These are phyloP conservation scores for Mucor saturninus DNA, from an alignment of 371 early-diverging fungal genomes.

Conservation along the genomic window DNA sequence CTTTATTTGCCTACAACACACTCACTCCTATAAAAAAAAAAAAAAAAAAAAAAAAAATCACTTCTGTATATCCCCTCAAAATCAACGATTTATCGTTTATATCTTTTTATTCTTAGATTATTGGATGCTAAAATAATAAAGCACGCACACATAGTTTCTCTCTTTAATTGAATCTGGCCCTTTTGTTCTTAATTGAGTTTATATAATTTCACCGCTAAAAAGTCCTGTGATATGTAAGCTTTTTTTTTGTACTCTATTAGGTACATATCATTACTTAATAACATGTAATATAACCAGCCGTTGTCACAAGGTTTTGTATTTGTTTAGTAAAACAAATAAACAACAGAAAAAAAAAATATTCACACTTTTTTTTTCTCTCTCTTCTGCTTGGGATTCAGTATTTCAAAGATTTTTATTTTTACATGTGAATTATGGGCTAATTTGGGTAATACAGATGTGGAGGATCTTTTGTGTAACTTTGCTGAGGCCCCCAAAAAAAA, in stretches of 20 bases:
- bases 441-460: constrained; percentile 5
- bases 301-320: neutral
- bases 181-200: neutral
- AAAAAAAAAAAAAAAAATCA: too few relatives aligned
- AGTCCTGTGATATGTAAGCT: neutral
- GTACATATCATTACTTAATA: neutral
- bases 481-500: too few relatives aligned
- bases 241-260: neutral
- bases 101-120: too few relatives aligned
- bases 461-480: neutral
- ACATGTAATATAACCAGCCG: neutral
- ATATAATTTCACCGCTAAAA: neutral
- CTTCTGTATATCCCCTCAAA: too few relatives aligned
- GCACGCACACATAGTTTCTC: too few relatives aligned
- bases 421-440: neutral
- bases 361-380: neutral
- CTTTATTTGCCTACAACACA: too few relatives aligned
- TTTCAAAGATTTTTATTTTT: neutral
- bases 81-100: too few relatives aligned
- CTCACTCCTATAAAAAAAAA: too few relatives aligned
- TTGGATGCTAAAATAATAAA: too few relatives aligned
- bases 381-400: neutral
- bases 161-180: neutral
- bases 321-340: neutral
- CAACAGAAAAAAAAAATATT: neutral